Percentiles rank a stretch among this genome's conserved stretches.
Conservation (phyloP, 2,329 filamentous ascomycete species). For the Leptographium radiaticola region DNA sequence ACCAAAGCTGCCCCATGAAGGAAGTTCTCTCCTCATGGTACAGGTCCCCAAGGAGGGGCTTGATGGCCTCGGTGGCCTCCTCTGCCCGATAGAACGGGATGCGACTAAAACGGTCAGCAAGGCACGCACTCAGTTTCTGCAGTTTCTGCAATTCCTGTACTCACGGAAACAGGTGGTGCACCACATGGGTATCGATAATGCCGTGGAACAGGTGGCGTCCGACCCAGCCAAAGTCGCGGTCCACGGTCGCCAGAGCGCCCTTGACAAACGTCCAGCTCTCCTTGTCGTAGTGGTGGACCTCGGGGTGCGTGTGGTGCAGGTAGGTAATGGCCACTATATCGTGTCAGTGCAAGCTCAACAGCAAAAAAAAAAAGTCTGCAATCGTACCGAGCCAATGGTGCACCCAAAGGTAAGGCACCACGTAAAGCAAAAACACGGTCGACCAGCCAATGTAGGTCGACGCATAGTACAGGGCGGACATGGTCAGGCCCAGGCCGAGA, state of each 20-base stretch:
- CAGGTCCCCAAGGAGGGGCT: constrained; percentile 85
- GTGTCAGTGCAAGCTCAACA: not conserved
- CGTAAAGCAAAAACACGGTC: constrained; percentile 90
- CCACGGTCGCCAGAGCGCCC: constrained; percentile 85
- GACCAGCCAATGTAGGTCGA: constrained; percentile 66
- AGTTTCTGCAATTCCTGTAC: constrained; percentile 2
- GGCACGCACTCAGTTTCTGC: too few species aligned
- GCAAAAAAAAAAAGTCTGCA: too few species aligned
- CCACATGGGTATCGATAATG: constrained; percentile 91
- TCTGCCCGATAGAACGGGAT: constrained; percentile 45
- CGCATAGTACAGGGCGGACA: constrained; percentile 50
- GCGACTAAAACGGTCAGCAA: constrained; percentile 45
- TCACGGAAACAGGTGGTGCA: constrained; percentile 73
- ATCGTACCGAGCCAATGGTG: constrained; percentile 91
- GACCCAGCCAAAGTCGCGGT: constrained; percentile 92
- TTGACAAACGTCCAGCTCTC: constrained; percentile 84
- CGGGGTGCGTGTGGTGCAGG: constrained; percentile 90
- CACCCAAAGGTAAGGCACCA: constrained; percentile 90
- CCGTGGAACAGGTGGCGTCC: constrained; percentile 81
- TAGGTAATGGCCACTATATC: constrained; percentile 82
- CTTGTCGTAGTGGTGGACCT: constrained; percentile 77
- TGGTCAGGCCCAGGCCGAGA: constrained; percentile 57
- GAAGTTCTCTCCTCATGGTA: constrained; percentile 62
- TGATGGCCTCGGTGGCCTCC: constrained; percentile 22
- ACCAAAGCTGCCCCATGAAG: constrained; percentile 32